Percentiles rank a stretch among this genome's conserved stretches.
Conservation (phyloP, 805 yeast genomes). For the Lipomyces kockii region DNA sequence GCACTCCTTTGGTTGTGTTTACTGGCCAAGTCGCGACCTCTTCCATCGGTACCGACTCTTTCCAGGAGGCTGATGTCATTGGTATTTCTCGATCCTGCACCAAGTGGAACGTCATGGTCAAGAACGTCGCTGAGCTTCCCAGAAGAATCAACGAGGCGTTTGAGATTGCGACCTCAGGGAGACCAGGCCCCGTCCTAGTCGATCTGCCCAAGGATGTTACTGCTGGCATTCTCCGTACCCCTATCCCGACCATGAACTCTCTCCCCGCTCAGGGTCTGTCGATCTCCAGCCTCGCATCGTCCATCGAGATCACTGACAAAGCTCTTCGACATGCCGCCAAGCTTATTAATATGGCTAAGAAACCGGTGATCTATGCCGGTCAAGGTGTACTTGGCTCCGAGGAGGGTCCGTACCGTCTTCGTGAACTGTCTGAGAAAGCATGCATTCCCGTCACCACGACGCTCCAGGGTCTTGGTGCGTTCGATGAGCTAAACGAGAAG, state of each 20-base stretch:
- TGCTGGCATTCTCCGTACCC: conserved; percentile 81
- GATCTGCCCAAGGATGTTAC: conserved; percentile 98
- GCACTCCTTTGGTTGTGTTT: conserved; percentile 95
- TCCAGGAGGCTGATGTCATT: conserved; percentile 98
- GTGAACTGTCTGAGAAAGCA: conserved; percentile 87
- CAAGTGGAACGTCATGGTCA: conserved; percentile 99
- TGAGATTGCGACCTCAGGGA: conserved; percentile 92
- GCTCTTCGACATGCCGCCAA: conserved; percentile 78
- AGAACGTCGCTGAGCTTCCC: conserved; percentile 90
- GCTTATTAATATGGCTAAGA: conserved; percentile 79
- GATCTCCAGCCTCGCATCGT: conserved; percentile 68
- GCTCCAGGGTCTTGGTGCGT: conserved; percentile 90
- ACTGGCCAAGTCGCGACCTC: conserved; percentile 96
- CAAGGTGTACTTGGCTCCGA: conserved; percentile 81
- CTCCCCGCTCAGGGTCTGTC: conserved; percentile 53
- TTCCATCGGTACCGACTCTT: conserved; percentile 97
- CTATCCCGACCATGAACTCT: conserved; percentile 77
- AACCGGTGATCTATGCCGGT: conserved; percentile 89
- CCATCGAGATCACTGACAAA: conserved; percentile 72
- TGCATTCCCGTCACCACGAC: conserved; percentile 96
- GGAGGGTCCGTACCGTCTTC: conserved; percentile 77
- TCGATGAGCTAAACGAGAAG: conserved; percentile 88
- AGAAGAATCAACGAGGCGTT: conserved; percentile 96
- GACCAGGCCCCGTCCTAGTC: conserved; percentile 98
- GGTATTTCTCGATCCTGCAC: conserved; percentile 98